Base-by-base conservation (phyloP, 163 green algal species). In the Volvox carteri region DNA sequence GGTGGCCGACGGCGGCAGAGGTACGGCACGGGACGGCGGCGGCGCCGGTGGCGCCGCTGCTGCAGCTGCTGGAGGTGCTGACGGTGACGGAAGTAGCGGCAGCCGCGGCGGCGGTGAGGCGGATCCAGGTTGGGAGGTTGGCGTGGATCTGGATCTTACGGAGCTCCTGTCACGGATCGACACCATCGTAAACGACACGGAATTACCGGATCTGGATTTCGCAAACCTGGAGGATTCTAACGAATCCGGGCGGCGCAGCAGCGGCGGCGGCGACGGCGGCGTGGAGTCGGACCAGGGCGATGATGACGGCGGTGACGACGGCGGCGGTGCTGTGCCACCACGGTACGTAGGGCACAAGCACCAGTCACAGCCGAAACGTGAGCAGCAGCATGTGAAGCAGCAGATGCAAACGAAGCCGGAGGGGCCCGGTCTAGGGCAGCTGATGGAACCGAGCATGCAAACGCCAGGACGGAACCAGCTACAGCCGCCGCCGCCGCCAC, bases 131-230 rank as follows among this genome's bases (percentile, higher is more conserved):
- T 92, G 72, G 79, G 78, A 93, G 91, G 87, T 89, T 8, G 72
- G 87, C 56, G 87, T 89, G 46, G 68, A 88, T 37, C 74, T 90
- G 58, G 80, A 89, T 42, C 56, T 90, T 48, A 56, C 54, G 58
- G 78, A 90, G 12, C 60, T 89, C 74, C 50, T 87, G 37, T 41
- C 44, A 5, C 44, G 77, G 35, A 87, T 92, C 85, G 85, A 90
- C 72, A 58, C 52, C 37, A 89, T 89, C 46, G 68, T 87, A 39
- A 30, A 74, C 33, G 54, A 85, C 52, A 54, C 33, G 0, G 50
- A 56, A 18, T 42, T n/a, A 30, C 70, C 37, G 18, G 73, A 80
- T 80, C 73, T 44, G 39, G 73, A 80, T 62, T 28, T 23, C n/a
- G n/a, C n/a, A n/a, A n/a, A n/a, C n/a, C n/a, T n/a, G n/a, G n/a